phyloP scores from a whole-genome alignment of 805 yeast species.

The Yarrowia sp. region DNA sequence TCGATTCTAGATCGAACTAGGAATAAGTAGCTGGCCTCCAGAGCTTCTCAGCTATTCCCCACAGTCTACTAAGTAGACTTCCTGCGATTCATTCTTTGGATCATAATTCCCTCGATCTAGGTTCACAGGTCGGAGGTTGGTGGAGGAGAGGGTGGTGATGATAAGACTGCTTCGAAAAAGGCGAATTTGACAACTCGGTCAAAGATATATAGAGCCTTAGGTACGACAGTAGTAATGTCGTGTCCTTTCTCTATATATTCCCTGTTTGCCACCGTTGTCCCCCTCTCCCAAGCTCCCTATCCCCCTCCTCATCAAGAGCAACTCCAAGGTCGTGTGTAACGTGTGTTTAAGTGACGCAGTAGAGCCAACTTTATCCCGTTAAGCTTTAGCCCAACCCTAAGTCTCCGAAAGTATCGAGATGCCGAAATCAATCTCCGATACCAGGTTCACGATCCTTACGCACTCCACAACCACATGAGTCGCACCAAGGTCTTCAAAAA shows the following conservation, averaged over 20 bases:
- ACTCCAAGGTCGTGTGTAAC: background rate
- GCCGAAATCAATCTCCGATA: slow-evolving; percentile 18
- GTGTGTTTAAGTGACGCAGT: slow-evolving; percentile 1
- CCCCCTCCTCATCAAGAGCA: background rate
- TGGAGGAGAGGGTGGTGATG: background rate
- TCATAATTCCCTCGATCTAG: slow-evolving; percentile 8
- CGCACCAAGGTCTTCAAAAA: slow-evolving; percentile 25
- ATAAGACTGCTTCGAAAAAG: no score
- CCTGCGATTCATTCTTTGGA: background rate
- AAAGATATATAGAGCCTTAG: no score
- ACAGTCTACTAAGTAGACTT: background rate
- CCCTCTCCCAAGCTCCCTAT: background rate
- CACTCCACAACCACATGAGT: background rate
- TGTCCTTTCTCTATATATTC: background rate
- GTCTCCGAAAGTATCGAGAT: slow-evolving; percentile 4
- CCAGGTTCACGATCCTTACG: background rate
- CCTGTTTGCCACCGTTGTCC: background rate
- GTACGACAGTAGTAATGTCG: background rate
- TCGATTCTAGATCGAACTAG: background rate
- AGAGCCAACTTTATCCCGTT: background rate
- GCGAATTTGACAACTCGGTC: no score
- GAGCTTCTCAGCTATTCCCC: background rate
- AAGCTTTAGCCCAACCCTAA: background rate
- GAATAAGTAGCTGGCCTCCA: no score
- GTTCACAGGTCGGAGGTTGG: slow-evolving; percentile 12